Base-by-base conservation (phyloP, 306 rosid genomes). In the Ochetophila trinervis region DNA sequence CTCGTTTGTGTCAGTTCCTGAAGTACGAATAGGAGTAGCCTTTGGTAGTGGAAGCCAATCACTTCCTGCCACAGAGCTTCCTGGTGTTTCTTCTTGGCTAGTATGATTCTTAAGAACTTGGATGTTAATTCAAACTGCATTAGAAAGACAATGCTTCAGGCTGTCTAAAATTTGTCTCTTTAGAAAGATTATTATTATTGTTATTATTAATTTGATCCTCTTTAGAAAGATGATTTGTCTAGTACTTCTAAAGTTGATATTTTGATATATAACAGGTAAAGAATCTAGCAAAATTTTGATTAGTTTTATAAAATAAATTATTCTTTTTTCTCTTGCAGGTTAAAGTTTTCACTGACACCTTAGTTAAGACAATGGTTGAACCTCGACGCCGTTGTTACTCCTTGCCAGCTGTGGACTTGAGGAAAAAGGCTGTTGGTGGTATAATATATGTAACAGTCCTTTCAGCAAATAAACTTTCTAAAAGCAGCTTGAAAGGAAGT, bases 31-130 rank as follows among this genome's bases (percentile, higher is more conserved):
- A 57, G 99, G 97, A 65, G 57, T 94, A 68, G 99, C 97, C 75
- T 90, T 94, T 74, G 99, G 99, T 76, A 94, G 99, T 53, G 99
- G 96, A 19, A 96, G 97, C 85, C 97, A 94, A 65, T 78, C 97
- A 19, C 78, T 90, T 77, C 99, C 99, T 66, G 97, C 95, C 57
- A 94, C 99, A 0, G 99, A 80, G 76, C 88, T 90, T 72, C 99
- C 99, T 5, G 96, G 82, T 5, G 99, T 94, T 75, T 88, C 96
- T 73, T 81, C 90, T 66, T 94, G 96, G 96, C 87, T 94, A 96
- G 99, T 94, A 53, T 61, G 78, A 60, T n/a, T 70, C 67, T 59
- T 65, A 51, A 69, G 35, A 65, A 40, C 71, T 20, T 51, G 22
- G 54, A 62, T 19, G 22, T 16, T 13, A 14, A 27, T 55, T 66